phyloP scores from a whole-genome alignment of 1,284 basidiomycete species.

The Trichosporon asahii region DNA sequence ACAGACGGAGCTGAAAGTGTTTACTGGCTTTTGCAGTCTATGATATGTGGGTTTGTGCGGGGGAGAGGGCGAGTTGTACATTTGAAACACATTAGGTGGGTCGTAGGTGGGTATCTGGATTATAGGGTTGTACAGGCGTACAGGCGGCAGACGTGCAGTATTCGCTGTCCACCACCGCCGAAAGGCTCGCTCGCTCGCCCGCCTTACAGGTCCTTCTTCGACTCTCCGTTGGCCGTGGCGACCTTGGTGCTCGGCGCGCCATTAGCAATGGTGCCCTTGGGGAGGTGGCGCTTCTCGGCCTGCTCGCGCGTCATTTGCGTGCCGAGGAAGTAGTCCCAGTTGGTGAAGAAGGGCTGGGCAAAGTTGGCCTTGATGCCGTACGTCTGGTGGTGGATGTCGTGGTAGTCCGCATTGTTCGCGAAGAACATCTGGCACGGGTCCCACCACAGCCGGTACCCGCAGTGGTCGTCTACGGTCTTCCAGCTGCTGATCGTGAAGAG shows the following conservation, averaged over 20 bases:
- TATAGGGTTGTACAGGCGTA: neutral
- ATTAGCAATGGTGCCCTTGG: conserved; percentile 11
- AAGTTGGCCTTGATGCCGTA: conserved; percentile 97
- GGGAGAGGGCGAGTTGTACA: neutral
- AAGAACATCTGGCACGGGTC: conserved; percentile 84
- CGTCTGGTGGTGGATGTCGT: conserved; percentile 94
- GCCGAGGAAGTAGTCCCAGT: conserved; percentile 51
- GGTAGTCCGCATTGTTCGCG: conserved; percentile 94
- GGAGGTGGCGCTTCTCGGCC: conserved; percentile 26
- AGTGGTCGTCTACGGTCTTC: conserved; percentile 98
- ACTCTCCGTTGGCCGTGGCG: neutral
- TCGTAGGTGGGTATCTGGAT: neutral
- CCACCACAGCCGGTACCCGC: conserved; percentile 83
- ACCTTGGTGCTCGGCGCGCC: conserved; percentile 5
- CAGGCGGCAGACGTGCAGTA: neutral
- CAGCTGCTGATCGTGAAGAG: conserved; percentile 79
- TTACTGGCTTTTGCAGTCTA: too few relatives aligned
- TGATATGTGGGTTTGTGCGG: neutral
- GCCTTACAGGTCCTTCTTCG: neutral
- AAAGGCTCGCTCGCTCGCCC: neutral
- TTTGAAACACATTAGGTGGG: neutral
- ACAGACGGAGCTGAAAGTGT: too few relatives aligned
- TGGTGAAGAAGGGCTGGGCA: conserved; percentile 79
- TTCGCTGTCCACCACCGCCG: too few relatives aligned
- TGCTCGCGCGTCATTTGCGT: conserved; percentile 50